Base-by-base conservation (phyloP, 495 filamentous ascomycete genomes). In the Gamarada debralockiae region DNA sequence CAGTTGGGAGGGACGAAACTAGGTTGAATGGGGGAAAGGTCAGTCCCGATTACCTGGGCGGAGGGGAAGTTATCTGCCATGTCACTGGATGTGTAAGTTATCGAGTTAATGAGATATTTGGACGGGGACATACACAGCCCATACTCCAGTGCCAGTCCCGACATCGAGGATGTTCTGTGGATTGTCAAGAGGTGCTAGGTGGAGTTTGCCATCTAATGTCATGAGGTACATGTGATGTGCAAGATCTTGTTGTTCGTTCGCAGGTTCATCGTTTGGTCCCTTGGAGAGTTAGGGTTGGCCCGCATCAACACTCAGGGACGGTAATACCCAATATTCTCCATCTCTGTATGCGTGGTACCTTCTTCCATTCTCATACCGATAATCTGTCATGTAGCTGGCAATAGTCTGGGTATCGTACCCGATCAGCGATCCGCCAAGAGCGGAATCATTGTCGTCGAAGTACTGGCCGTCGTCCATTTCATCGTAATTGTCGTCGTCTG, bases 141-240 rank as follows among this genome's bases (percentile, higher is more conserved):
- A 73, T 1, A 70, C 65, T 22, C 69, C 73, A 52, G 71, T 73
- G 3, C 85, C 85, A 0, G 85, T 88, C 29, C 85, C 85, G 37
- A 88, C 60, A 57, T 89, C 86, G 12, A 89, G 70, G 14, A 84
- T 75, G 52, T 78, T 78, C 55, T 84, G 23, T 15, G 3, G 6
- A 15, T 40, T 40, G 8, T n/a, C 37, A 21, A 47, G 1, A 3
- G 48, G 48, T 2, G 48, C 33, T 24, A 50, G 31, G 34, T 23
- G 21, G 3, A 47, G 44, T 23, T 47, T 29, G n/a, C 24, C 24
- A 10, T 47, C 25, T 13, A 47, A 21, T 8, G 25, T 38, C 10
- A 50, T 33, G 6, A 38, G 7, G 12, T n/a, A 24, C 29, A 50
- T 33, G 38, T 50, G 31, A 25, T 50, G 44, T 10, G 24, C 44